These are phyloP conservation scores for Talaromyces rugulosus DNA, from an alignment of 2,329 filamentous ascomycete species.

Conservation along the genomic window DNA sequence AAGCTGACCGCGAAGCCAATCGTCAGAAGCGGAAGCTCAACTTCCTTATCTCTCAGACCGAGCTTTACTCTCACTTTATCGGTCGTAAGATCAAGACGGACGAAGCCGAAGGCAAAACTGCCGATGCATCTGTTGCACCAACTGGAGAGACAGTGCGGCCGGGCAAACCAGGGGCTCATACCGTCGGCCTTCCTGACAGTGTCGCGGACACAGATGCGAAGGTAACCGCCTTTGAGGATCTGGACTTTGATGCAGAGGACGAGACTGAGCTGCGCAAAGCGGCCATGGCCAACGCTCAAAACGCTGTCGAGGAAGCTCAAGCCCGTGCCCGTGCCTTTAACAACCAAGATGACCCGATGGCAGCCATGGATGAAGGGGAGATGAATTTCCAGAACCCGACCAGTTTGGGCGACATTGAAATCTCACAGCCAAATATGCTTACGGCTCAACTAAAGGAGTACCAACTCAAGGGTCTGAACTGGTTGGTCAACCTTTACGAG, in stretches of 20 bases:
- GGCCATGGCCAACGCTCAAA: conserved; percentile 92
- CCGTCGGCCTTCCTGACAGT: conserved; percentile 46
- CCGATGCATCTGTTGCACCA: conserved; percentile 63
- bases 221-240: conserved; percentile 88
- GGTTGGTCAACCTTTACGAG: conserved; percentile 98
- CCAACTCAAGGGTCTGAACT: conserved; percentile 97
- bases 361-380: conserved; percentile 86
- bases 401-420: conserved; percentile 87
- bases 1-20: conserved; percentile 95
- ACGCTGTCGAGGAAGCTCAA: conserved; percentile 90
- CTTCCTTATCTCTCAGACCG: conserved; percentile 97
- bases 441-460: conserved; percentile 96
- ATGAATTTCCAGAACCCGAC: conserved; percentile 99
- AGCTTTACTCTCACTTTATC: conserved; percentile 98
- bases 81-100: conserved; percentile 99
- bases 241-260: conserved; percentile 94
- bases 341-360: conserved; percentile 60
- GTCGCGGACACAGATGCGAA: conserved; percentile 56
- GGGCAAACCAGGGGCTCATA: conserved; percentile 34
- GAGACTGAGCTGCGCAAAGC: conserved; percentile 76
- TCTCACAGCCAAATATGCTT: conserved; percentile 89
- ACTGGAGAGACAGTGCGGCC: conserved; percentile 42
- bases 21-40: conserved; percentile 98
- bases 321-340: conserved; percentile 92
- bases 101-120: conserved; percentile 69